Conservation (phyloP, 2,329 filamentous ascomycete genomes). For the Xylaria sp. region DNA sequence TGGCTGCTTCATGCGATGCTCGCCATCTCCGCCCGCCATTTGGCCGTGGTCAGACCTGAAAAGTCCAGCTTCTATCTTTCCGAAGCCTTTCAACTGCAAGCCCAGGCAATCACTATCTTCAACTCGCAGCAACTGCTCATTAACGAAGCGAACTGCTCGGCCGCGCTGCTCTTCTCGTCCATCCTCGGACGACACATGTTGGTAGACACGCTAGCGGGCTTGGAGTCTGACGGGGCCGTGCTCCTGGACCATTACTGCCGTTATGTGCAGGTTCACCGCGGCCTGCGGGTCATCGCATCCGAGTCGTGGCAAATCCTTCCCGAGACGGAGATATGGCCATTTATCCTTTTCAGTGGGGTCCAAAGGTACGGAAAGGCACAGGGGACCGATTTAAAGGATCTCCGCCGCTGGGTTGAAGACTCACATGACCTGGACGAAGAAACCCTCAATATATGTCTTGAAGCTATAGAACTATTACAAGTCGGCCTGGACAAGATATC, state of each 20-base stretch:
- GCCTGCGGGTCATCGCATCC: conserved; percentile 40
- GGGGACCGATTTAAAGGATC: conserved; percentile 43
- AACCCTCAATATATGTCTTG: conserved; percentile 44
- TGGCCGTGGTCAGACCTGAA: conserved; percentile 47
- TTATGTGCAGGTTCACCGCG: conserved; percentile 45
- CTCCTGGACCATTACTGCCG: conserved; percentile 50
- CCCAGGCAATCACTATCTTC: conserved; percentile 48
- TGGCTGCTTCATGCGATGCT: conserved; percentile 54
- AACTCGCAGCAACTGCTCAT: conserved; percentile 43
- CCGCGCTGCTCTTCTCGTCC: conserved; percentile 51
- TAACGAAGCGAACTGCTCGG: conserved; percentile 48
- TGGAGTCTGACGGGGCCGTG: conserved; percentile 39
- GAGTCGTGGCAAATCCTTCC: conserved; percentile 47
- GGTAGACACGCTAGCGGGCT: conserved; percentile 49
- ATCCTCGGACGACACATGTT: conserved; percentile 52
- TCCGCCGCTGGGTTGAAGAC: conserved; percentile 41
- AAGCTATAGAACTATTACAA: conserved; percentile 45
- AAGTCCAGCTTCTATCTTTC: conserved; percentile 42
- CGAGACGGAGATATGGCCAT: conserved; percentile 45
- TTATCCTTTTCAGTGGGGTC: conserved; percentile 40
- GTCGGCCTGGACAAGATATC: conserved; percentile 43
- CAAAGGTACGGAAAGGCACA: conserved; percentile 33
- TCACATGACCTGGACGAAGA: conserved; percentile 34
- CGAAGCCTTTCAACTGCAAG: conserved; percentile 50
- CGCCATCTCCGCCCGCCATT: conserved; percentile 52